Conservation (phyloP, 352 stramenopile genomes). For the Pythium angustatum region DNA sequence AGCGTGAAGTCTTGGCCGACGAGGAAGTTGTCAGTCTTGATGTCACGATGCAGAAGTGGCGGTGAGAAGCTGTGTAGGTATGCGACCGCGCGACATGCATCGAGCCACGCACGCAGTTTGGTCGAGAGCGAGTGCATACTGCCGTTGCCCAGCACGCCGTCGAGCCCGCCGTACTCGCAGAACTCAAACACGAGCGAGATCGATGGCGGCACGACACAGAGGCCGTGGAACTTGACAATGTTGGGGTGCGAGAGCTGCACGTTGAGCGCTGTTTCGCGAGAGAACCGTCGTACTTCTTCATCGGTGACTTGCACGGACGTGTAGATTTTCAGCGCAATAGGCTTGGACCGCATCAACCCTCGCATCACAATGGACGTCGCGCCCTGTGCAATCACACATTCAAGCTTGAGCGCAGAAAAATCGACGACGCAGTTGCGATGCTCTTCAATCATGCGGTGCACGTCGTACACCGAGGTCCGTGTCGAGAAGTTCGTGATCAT, state of each 20-base stretch:
- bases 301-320: slow-evolving; percentile 81
- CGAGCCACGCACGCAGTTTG: slow-evolving; percentile 85
- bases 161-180: slow-evolving; percentile 79
- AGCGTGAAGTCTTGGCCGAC: slow-evolving; percentile 76
- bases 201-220: slow-evolving; percentile 81
- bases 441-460: slow-evolving; percentile 88
- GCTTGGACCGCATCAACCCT: slow-evolving; percentile 49
- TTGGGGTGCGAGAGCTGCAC: slow-evolving; percentile 84
- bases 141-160: slow-evolving; percentile 52
- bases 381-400: slow-evolving; percentile 79
- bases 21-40: slow-evolving; percentile 88
- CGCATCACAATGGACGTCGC: slow-evolving; percentile 86
- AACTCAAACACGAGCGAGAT: slow-evolving; percentile 89
- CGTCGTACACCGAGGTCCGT: slow-evolving; percentile 85
- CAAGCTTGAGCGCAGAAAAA: slow-evolving; percentile 67
- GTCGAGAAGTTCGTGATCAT: slow-evolving; percentile 90
- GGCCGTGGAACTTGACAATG: slow-evolving; percentile 76
- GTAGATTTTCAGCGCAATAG: slow-evolving; percentile 88
- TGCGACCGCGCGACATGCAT: slow-evolving; percentile 75
- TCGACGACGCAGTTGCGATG: slow-evolving; percentile 82
- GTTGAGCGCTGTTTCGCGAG: slow-evolving; percentile 77
- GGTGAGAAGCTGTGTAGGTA: slow-evolving; percentile 86
- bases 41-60: slow-evolving; percentile 77
- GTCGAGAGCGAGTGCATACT: slow-evolving; percentile 64
- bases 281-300: slow-evolving; percentile 82